Conservation (phyloP, 495 filamentous ascomycete genomes). For the Clavariopsis aquatica region DNA sequence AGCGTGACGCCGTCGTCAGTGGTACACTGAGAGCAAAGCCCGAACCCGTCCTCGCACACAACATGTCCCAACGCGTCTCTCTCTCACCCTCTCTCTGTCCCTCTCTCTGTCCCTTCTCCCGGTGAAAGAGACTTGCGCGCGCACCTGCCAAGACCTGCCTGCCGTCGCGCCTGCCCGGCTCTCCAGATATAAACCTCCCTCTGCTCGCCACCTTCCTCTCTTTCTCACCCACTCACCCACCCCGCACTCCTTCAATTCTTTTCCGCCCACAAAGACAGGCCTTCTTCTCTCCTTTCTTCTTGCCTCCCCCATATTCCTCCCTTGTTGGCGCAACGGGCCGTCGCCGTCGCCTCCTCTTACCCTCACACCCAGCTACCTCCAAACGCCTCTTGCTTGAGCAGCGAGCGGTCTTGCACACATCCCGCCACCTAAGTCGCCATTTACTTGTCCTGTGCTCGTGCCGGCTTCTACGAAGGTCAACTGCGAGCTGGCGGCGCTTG, state of each 20-base stretch:
- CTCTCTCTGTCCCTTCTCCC: too few species aligned
- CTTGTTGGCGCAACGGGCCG: not conserved
- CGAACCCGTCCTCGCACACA: not conserved
- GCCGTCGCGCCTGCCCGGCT: not conserved
- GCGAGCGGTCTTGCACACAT: slow-evolving; percentile 2
- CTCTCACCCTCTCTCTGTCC: too few species aligned
- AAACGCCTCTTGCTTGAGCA: not conserved
- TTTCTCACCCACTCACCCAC: not conserved
- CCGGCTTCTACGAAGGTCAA: slow-evolving; percentile 1
- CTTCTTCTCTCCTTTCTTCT: not conserved
- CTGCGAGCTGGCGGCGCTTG: slow-evolving; percentile 12
- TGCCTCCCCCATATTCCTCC: not conserved
- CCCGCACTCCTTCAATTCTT: not conserved
- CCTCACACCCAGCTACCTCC: not conserved
- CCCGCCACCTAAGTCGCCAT: slow-evolving; percentile 16
- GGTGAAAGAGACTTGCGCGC: too few species aligned
- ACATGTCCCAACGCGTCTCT: not conserved
- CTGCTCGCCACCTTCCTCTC: not conserved
- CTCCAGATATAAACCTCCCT: not conserved
- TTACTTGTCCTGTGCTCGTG: slow-evolving; percentile 18
- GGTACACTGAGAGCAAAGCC: slow-evolving; percentile 22
- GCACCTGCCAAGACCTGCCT: slow-evolving; percentile 1
- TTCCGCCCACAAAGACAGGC: not conserved
- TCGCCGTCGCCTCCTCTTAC: not conserved
- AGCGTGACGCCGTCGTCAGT: slow-evolving; percentile 51